These are phyloP conservation scores for Rhodosporidiobolus odoratus DNA, from an alignment of 768 basidiomycete genomes.

Conservation along the genomic window DNA sequence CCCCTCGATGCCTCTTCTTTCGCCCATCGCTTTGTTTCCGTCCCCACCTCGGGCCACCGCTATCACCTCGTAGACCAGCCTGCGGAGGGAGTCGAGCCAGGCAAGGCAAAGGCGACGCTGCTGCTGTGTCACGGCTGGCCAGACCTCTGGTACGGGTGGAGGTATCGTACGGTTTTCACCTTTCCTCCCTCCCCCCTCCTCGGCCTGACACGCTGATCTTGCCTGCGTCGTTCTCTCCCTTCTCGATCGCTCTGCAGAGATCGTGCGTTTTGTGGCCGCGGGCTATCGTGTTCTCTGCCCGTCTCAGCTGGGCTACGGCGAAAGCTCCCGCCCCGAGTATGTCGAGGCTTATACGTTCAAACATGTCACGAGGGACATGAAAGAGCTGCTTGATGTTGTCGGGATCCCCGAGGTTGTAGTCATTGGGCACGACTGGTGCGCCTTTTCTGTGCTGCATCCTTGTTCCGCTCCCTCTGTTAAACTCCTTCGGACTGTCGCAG, in stretches of 20 bases:
- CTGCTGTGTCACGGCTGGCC: slow-evolving; percentile 35
- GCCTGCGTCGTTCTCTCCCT: too few species aligned
- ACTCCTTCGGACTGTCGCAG: not conserved
- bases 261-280: slow-evolving; percentile 9
- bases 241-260: slow-evolving; percentile 17
- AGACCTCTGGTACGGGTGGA: slow-evolving; percentile 34
- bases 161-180: slow-evolving; percentile 27
- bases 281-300: slow-evolving; percentile 32
- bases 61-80: slow-evolving; percentile 33
- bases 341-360: slow-evolving; percentile 20
- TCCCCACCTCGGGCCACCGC: slow-evolving; percentile 19
- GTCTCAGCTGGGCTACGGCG: slow-evolving; percentile 25
- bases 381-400: slow-evolving; percentile 14
- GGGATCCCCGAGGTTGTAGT: slow-evolving; percentile 28
- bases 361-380: slow-evolving; percentile 27
- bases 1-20: slow-evolving; percentile 15
- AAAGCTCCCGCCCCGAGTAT: not conserved
- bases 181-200: not conserved
- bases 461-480: too few species aligned
- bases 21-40: slow-evolving; percentile 30
- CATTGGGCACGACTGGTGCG: slow-evolving; percentile 35
- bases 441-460: not conserved
- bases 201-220: not conserved
- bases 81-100: not conserved
- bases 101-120: slow-evolving; percentile 17